Evolutionary conservation across 192 early-diverging fungal species (phyloP).

Genomic region (Linnemannia hyalina): DNA sequence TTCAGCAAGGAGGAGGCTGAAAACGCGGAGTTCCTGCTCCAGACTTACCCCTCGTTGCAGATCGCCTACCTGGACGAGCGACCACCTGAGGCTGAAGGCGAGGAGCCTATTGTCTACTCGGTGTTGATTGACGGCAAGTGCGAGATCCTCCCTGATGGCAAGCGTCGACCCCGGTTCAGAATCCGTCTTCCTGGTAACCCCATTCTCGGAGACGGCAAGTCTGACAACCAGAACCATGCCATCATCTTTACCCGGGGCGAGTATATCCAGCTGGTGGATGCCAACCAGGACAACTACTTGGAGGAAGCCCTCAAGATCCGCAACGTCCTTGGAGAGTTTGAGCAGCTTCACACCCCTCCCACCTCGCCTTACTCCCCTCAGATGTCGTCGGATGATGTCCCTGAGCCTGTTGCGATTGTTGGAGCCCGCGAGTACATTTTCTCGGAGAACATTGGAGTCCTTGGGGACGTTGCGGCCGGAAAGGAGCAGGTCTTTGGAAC

Average conservation of each 20-base stretch:
- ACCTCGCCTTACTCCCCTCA: slow-evolving; percentile 79
- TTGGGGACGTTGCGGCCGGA: slow-evolving; percentile 90
- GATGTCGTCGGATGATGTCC: slow-evolving; percentile 60
- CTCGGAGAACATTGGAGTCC: slow-evolving; percentile 86
- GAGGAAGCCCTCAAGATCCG: slow-evolving; percentile 92
- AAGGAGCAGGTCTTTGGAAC: slow-evolving; percentile 92
- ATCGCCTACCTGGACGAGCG: slow-evolving; percentile 85
- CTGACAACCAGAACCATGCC: slow-evolving; percentile 91
- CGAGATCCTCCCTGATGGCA: slow-evolving; percentile 73
- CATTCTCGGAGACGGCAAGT: slow-evolving; percentile 93
- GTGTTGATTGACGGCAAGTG: slow-evolving; percentile 87
- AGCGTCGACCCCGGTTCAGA: slow-evolving; percentile 81
- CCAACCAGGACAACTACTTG: slow-evolving; percentile 95
- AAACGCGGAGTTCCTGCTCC: slow-evolving; percentile 80
- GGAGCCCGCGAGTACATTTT: slow-evolving; percentile 91
- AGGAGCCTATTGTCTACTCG: slow-evolving; percentile 67
- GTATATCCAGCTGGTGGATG: slow-evolving; percentile 88
- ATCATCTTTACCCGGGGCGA: slow-evolving; percentile 90
- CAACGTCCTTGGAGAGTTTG: slow-evolving; percentile 89
- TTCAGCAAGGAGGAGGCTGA: slow-evolving; percentile 84
- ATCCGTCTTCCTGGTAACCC: slow-evolving; percentile 87
- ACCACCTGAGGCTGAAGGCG: slow-evolving; percentile 70
- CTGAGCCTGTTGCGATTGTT: slow-evolving; percentile 86
- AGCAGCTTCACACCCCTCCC: slow-evolving; percentile 73
- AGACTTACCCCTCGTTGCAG: slow-evolving; percentile 82